These are phyloP conservation scores for Cercospora berteroae DNA, from an alignment of 2,329 filamentous ascomycete species.

Conservation along the genomic window DNA sequence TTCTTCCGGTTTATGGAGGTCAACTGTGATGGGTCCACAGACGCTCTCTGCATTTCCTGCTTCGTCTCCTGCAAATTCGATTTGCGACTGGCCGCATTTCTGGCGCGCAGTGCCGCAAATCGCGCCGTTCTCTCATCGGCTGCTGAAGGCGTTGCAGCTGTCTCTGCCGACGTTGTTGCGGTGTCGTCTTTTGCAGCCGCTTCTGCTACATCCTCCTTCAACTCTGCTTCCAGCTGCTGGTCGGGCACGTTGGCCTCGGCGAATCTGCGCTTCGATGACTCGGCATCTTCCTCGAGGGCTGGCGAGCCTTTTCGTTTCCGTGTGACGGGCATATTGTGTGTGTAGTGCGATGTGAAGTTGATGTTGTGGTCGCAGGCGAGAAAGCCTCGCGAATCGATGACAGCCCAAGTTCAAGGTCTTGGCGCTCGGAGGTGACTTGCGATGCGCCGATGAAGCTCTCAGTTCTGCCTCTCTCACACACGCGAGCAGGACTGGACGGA, in stretches of 20 bases:
- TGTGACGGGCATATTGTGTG: slow-evolving; percentile 24
- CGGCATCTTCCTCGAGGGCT: slow-evolving; percentile 32
- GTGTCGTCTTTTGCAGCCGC: slow-evolving; percentile 16
- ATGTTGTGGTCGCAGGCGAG: slow-evolving; percentile 1
- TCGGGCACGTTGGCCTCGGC: slow-evolving; percentile 26
- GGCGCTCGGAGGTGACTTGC: neutral
- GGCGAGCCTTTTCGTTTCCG: slow-evolving; percentile 41
- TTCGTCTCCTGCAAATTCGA: slow-evolving; percentile 80
- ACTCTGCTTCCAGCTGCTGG: slow-evolving; percentile 10
- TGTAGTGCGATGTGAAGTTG: neutral
- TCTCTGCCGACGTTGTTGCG: slow-evolving; percentile 20
- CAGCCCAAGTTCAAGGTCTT: neutral
- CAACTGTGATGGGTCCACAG: slow-evolving; percentile 74
- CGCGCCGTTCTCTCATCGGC: slow-evolving; percentile 68
- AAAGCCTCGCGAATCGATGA: neutral
- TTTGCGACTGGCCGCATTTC: slow-evolving; percentile 57
- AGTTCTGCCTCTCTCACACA: neutral
- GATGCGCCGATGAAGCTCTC: neutral
- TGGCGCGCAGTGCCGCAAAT: slow-evolving; percentile 83
- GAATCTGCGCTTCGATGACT: slow-evolving; percentile 40
- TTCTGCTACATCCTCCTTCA: slow-evolving; percentile 18
- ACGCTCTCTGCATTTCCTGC: slow-evolving; percentile 74
- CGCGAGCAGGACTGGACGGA: neutral
- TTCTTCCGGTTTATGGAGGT: slow-evolving; percentile 78
- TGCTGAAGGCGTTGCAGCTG: slow-evolving; percentile 35